These are phyloP conservation scores for Kazachstania sp. DNA, from an alignment of 1,139 yeast genomes.

Conservation along the genomic window DNA sequence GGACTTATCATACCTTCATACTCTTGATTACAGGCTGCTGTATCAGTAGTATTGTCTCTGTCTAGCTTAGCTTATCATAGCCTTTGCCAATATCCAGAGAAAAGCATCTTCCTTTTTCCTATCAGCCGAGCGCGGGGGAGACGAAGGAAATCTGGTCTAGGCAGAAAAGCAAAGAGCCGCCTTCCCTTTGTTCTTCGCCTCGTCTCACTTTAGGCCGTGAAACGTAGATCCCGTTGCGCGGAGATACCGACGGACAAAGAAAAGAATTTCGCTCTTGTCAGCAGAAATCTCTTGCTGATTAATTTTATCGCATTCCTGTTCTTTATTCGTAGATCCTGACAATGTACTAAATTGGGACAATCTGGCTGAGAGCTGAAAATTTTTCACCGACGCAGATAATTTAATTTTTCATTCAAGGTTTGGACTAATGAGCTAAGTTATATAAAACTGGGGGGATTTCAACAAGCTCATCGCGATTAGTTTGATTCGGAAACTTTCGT, in stretches of 20 bases:
- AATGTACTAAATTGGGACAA: background rate
- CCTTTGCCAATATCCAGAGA: no score
- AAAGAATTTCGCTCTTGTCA: no score
- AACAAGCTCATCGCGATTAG: background rate
- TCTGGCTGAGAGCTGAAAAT: background rate
- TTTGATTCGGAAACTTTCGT: background rate
- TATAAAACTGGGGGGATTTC: background rate
- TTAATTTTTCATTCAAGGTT: background rate
- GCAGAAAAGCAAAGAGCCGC: background rate
- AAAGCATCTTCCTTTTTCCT: no score
- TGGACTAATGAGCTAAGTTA: background rate
- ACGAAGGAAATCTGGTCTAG: background rate
- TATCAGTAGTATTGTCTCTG: no score
- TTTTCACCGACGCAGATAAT: slow-evolving; percentile 10
- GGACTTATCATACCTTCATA: no score
- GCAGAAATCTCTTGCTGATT: no score
- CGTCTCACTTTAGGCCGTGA: no score
- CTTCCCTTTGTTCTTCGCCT: no score
- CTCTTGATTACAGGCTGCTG: no score
- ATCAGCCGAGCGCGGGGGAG: background rate
- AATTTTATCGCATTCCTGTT: background rate
- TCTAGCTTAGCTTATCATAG: no score
- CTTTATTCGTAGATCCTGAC: background rate
- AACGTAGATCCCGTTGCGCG: no score
- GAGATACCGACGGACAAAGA: no score